Conservation (phyloP, 1,284 basidiomycete genomes). For the Trametes pubescens region DNA sequence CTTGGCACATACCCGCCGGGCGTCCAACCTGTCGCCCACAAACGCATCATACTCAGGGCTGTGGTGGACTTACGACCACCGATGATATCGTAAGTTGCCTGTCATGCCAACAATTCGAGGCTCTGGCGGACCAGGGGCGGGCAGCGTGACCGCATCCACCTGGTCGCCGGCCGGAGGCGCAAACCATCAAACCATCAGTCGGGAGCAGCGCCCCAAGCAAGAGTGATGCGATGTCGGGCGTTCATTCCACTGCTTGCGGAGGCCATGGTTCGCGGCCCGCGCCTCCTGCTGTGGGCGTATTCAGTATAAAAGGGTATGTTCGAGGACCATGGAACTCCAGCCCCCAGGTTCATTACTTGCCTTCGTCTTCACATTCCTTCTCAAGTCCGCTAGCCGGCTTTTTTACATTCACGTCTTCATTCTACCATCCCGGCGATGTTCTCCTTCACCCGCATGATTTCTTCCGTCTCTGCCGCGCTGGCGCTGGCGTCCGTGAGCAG, state of each 20-base stretch:
- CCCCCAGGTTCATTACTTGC: constrained; percentile 25
- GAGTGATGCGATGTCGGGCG: neutral
- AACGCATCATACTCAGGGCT: neutral
- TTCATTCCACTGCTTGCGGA: neutral
- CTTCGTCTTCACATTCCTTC: constrained; percentile 21
- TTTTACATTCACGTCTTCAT: constrained; percentile 11
- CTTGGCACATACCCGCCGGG: neutral
- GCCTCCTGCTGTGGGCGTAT: neutral
- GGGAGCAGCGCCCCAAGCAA: neutral
- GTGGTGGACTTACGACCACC: neutral
- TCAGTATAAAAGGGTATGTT: neutral
- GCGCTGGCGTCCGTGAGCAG: constrained; percentile 30
- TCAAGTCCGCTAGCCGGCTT: constrained; percentile 31
- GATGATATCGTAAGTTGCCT: neutral
- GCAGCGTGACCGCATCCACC: neutral
- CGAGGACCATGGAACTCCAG: constrained; percentile 1
- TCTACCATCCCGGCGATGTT: constrained; percentile 27
- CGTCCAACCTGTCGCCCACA: neutral
- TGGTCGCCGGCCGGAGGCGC: neutral
- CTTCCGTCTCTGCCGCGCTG: constrained; percentile 28
- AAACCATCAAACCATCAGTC: constrained; percentile 4
- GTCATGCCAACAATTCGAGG: neutral
- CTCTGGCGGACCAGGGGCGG: neutral
- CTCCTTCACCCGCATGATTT: constrained; percentile 30
- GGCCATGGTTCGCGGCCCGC: neutral